Evolutionary conservation across 768 basidiomycete species (phyloP).

Genomic region (Leucogyrophana mollusca): DNA sequence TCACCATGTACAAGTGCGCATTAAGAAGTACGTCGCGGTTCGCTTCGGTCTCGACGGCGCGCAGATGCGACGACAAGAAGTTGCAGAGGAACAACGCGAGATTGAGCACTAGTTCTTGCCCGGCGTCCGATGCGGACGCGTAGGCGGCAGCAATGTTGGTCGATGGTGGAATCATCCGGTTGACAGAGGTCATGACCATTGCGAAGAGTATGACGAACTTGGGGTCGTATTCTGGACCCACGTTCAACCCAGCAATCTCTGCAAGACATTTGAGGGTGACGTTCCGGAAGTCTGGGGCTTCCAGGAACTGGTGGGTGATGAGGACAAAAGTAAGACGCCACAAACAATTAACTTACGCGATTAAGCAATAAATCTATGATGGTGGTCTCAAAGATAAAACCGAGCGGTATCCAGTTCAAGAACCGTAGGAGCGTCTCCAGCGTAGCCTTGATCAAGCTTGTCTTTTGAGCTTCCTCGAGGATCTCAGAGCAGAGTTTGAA

Average conservation of each 20-base stretch:
- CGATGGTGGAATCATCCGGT: constrained; percentile 93
- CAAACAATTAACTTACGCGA: constrained; percentile 55
- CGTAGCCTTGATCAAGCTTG: constrained; percentile 90
- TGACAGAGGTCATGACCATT: constrained; percentile 97
- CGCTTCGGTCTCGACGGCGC: constrained; percentile 87
- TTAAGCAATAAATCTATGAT: constrained; percentile 92
- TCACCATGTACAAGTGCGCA: constrained; percentile 97
- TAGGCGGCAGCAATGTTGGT: constrained; percentile 96
- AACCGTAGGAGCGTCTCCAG: constrained; percentile 94
- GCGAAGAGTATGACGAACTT: constrained; percentile 98
- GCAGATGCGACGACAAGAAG: constrained; percentile 91
- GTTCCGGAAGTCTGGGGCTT: constrained; percentile 95
- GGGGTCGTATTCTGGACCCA: constrained; percentile 94
- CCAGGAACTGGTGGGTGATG: constrained; percentile 73
- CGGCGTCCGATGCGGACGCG: constrained; percentile 82
- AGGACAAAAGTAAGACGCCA: constrained; percentile 2
- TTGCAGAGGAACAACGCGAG: constrained; percentile 97
- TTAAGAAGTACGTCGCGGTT: constrained; percentile 94
- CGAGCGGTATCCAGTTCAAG: constrained; percentile 98
- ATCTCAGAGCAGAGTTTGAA: constrained; percentile 98
- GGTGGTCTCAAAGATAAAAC: constrained; percentile 98
- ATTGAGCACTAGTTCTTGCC: constrained; percentile 96
- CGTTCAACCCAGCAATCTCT: constrained; percentile 92
- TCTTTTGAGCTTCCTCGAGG: constrained; percentile 94
- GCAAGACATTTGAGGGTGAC: constrained; percentile 95